Evolutionary conservation across 176 grass and related monocot genomes (phyloP).

Genomic region (Oryza glaberrima): DNA sequence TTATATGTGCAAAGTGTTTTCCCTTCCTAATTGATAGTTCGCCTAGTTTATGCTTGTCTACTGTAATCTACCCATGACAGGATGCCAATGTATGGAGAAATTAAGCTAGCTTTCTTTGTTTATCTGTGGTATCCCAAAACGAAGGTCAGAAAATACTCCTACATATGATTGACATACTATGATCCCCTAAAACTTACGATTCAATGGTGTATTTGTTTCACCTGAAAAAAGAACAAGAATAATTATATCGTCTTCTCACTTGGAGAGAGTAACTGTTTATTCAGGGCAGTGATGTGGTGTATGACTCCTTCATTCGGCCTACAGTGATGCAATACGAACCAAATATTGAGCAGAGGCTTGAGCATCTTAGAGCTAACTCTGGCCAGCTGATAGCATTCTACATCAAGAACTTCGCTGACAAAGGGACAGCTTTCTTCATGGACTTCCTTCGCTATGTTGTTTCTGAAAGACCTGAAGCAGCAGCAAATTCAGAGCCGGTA

Average conservation of each 20-base stretch:
- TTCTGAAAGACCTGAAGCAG: slow-evolving; percentile 34
- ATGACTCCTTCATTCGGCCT: slow-evolving; percentile 68
- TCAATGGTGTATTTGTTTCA: not conserved
- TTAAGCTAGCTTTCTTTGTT: slow-evolving; percentile 77
- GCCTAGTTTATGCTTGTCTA: not conserved
- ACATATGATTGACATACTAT: not conserved
- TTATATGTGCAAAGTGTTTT: not conserved
- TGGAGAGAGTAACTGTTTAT: slow-evolving; percentile 19
- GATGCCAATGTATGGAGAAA: slow-evolving; percentile 85
- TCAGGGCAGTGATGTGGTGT: slow-evolving; percentile 72
- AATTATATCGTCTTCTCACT: not conserved
- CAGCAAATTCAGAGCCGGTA: slow-evolving; percentile 39
- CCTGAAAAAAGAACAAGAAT: not conserved
- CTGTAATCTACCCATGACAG: slow-evolving; percentile 31
- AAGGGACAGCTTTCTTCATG: slow-evolving; percentile 61
- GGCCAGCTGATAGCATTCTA: slow-evolving; percentile 66
- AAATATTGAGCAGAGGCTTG: slow-evolving; percentile 71
- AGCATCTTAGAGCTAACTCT: slow-evolving; percentile 56
- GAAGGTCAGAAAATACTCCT: slow-evolving; percentile 43
- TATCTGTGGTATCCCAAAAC: slow-evolving; percentile 81
- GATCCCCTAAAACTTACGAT: not conserved
- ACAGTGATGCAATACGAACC: slow-evolving; percentile 79
- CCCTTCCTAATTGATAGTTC: not conserved
- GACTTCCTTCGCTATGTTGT: slow-evolving; percentile 54
- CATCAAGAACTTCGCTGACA: slow-evolving; percentile 71